Conservation (phyloP, 2,329 filamentous ascomycete genomes). For the Emericellopsis atlantica region DNA sequence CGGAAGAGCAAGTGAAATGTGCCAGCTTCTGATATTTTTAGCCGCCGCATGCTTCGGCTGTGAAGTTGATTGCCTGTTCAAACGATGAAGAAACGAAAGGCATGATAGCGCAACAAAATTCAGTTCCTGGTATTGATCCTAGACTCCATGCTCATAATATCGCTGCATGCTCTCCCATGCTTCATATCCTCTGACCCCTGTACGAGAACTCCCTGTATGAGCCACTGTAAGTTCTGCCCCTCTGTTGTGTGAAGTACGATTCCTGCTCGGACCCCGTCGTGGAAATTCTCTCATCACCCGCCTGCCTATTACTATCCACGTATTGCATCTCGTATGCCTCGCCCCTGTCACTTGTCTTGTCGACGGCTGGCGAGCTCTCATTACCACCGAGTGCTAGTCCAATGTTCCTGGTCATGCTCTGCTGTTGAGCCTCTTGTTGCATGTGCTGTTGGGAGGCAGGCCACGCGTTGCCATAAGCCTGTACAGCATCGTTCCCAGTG, state of each 20-base stretch:
- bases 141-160: too few relatives aligned
- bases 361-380: background rate
- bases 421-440: slow-evolving; percentile 10
- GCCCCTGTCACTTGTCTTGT: slow-evolving; percentile 1
- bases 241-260: background rate
- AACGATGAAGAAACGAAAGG: too few relatives aligned
- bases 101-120: too few relatives aligned
- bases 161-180: too few relatives aligned
- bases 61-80: too few relatives aligned
- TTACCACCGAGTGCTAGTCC: slow-evolving; percentile 30
- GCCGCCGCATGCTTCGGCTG: too few relatives aligned
- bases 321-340: slow-evolving; percentile 28
- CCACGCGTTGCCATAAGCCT: background rate
- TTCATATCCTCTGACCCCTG: too few relatives aligned
- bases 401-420: slow-evolving; percentile 24
- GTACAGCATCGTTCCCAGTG: slow-evolving; percentile 26
- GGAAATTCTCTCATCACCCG: too few relatives aligned
- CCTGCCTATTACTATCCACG: slow-evolving; percentile 16
- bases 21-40: too few relatives aligned
- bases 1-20: too few relatives aligned
- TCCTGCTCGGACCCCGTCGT: too few relatives aligned
- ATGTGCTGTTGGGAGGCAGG: slow-evolving; percentile 17
- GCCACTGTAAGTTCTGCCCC: background rate
- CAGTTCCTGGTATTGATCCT: too few relatives aligned
- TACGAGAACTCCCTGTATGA: background rate